A percentile compares a stretch with the other conserved stretches of the same genome.
Conservation (phyloP, 345 rosid genomes). For the Melaleuca quinquenervia region DNA sequence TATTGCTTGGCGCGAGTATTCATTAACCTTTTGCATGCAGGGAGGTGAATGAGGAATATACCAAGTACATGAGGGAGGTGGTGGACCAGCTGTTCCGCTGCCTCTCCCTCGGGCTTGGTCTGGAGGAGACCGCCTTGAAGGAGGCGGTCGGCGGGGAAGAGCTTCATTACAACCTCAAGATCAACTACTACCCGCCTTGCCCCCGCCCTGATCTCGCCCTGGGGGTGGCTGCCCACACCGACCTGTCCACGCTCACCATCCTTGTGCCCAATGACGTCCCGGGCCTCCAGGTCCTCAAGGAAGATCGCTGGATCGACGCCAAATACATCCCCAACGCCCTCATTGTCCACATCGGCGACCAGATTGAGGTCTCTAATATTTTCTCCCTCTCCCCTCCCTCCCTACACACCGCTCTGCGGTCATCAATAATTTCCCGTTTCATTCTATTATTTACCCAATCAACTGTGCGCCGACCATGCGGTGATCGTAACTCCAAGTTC, state of each 20-base stretch:
- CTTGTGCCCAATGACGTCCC: constrained; percentile 80
- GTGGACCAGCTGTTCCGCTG: constrained; percentile 32
- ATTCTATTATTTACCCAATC: background rate
- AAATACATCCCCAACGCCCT: constrained; percentile 66
- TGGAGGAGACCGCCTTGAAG: constrained; percentile 30
- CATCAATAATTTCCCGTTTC: background rate
- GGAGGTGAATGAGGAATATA: constrained; percentile 70
- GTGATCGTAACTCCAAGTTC: background rate
- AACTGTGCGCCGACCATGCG: background rate
- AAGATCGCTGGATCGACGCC: constrained; percentile 59
- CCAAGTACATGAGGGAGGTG: constrained; percentile 26
- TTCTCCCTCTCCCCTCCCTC: background rate
- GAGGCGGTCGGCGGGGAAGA: constrained; percentile 56
- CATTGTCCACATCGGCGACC: constrained; percentile 78
- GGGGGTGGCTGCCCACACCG: constrained; percentile 80
- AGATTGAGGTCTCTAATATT: constrained; percentile 46
- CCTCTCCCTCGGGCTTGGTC: constrained; percentile 57
- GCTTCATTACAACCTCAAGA: constrained; percentile 58
- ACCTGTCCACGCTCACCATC: constrained; percentile 59
- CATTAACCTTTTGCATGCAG: constrained; percentile 10
- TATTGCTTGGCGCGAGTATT: background rate
- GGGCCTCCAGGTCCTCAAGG: constrained; percentile 73
- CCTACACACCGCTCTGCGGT: background rate
- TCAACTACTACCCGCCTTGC: constrained; percentile 83
- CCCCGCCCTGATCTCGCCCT: constrained; percentile 79